phyloP scores from a whole-genome alignment of 768 basidiomycete genomes.

The Boletellus sp. region DNA sequence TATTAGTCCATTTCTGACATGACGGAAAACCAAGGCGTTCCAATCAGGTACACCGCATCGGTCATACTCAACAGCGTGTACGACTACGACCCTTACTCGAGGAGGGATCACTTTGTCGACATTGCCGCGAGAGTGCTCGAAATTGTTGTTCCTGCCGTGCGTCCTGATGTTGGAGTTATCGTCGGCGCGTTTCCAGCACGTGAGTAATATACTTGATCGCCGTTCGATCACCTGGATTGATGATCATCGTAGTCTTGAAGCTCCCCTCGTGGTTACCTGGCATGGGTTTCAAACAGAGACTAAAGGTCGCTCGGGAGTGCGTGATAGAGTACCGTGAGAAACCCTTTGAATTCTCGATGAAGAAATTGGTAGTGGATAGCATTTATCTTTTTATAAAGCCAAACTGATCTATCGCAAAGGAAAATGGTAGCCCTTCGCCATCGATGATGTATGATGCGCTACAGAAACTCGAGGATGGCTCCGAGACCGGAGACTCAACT shows the following conservation, averaged over 20 bases:
- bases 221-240: neutral
- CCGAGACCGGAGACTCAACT: neutral
- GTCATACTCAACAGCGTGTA: constrained; percentile 6
- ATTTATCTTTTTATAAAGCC: no score
- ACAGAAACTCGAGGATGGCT: neutral
- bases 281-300: constrained; percentile 1
- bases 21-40: no score
- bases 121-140: neutral
- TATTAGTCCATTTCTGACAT: neutral
- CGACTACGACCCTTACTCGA: constrained; percentile 9
- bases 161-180: constrained; percentile 4
- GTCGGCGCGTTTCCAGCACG: constrained; percentile 1
- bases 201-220: neutral
- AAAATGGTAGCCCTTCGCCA: neutral
- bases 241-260: constrained; percentile 2
- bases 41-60: constrained; percentile 5
- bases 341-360: constrained; percentile 3
- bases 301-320: neutral
- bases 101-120: constrained; percentile 3
- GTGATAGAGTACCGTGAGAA: neutral
- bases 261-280: constrained; percentile 14
- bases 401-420: neutral
- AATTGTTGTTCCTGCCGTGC: neutral
- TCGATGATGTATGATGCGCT: constrained; percentile 12
- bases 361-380: neutral